A percentile compares a stretch with the other conserved stretches of the same genome.
These are phyloP conservation scores for Cytospora piceicola DNA, from an alignment of 2,329 filamentous ascomycete species.

Conservation along the genomic window DNA sequence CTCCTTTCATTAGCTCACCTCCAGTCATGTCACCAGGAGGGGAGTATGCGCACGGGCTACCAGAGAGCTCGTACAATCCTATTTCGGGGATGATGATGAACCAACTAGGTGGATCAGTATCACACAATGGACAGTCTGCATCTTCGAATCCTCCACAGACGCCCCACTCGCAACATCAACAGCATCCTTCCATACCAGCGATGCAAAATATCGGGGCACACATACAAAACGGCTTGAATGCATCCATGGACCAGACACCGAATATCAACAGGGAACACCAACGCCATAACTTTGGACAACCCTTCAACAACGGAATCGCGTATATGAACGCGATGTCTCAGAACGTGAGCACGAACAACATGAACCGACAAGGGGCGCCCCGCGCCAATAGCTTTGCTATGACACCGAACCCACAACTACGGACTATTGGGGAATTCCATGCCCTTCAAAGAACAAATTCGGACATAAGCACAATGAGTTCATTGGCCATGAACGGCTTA, in stretches of 20 bases:
- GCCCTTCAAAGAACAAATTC: slow-evolving; percentile 51
- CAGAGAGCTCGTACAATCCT: slow-evolving; percentile 47
- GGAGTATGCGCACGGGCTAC: slow-evolving; percentile 52
- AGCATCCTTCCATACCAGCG: slow-evolving; percentile 41
- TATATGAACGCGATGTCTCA: slow-evolving; percentile 34
- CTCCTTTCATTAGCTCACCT: slow-evolving; percentile 58
- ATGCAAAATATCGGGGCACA: slow-evolving; percentile 41
- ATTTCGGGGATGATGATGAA: slow-evolving; percentile 61
- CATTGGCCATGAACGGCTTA: slow-evolving; percentile 42
- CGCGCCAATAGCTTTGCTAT: slow-evolving; percentile 47
- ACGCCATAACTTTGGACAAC: slow-evolving; percentile 36
- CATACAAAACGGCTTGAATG: slow-evolving; percentile 41
- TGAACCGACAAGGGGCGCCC: slow-evolving; percentile 43
- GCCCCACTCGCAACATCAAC: slow-evolving; percentile 38
- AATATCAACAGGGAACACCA: slow-evolving; percentile 41
- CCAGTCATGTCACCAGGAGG: slow-evolving; percentile 56
- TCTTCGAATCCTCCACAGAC: slow-evolving; percentile 31
- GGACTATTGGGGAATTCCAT: slow-evolving; percentile 55
- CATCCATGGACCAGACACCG: slow-evolving; percentile 40
- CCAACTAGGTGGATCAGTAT: slow-evolving; percentile 44
- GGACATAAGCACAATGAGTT: slow-evolving; percentile 43
- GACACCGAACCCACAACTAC: slow-evolving; percentile 42
- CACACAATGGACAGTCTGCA: slow-evolving; percentile 27
- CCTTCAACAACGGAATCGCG: slow-evolving; percentile 34
- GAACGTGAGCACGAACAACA: slow-evolving; percentile 29